Evolutionary conservation across 2,329 filamentous ascomycete species (phyloP).

Genomic region (Aurifilum marmelostoma): DNA sequence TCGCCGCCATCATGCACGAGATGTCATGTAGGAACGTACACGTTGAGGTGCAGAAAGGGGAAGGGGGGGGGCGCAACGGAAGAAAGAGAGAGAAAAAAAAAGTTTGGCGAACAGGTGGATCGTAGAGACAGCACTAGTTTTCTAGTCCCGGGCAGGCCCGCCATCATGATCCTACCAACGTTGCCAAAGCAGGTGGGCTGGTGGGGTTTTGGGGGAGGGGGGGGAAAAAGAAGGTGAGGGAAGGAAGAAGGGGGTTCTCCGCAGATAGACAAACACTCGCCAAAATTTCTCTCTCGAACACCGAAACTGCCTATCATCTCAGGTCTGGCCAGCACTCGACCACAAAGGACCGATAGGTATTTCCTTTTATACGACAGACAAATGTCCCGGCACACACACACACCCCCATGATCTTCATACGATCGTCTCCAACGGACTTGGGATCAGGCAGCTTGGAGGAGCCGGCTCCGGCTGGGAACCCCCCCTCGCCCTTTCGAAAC

Average conservation of each 20-base stretch:
- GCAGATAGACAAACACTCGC: background rate
- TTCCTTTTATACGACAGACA: background rate
- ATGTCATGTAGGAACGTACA: background rate
- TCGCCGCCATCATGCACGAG: background rate
- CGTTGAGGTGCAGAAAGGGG: background rate
- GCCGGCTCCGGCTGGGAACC: background rate
- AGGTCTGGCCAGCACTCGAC: background rate
- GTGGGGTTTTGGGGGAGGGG: background rate
- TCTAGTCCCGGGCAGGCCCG: constrained; percentile 14
- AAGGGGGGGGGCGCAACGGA: too few species aligned
- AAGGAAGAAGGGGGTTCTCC: background rate
- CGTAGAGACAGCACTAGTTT: background rate
- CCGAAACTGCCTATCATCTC: background rate
- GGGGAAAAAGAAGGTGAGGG: background rate
- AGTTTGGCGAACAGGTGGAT: constrained; percentile 3
- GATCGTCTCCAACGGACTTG: background rate
- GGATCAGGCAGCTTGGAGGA: background rate
- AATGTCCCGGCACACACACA: too few species aligned
- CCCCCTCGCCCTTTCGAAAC: background rate
- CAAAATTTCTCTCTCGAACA: background rate
- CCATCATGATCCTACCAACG: constrained; percentile 13
- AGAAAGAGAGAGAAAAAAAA: background rate
- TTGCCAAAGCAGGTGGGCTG: background rate
- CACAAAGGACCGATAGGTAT: background rate
- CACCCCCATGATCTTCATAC: background rate